Evolutionary conservation across 1,284 basidiomycete species (phyloP), one percentile per base, ranked within the genome.

Genomic region (Rhodotorula sp.): DNA sequence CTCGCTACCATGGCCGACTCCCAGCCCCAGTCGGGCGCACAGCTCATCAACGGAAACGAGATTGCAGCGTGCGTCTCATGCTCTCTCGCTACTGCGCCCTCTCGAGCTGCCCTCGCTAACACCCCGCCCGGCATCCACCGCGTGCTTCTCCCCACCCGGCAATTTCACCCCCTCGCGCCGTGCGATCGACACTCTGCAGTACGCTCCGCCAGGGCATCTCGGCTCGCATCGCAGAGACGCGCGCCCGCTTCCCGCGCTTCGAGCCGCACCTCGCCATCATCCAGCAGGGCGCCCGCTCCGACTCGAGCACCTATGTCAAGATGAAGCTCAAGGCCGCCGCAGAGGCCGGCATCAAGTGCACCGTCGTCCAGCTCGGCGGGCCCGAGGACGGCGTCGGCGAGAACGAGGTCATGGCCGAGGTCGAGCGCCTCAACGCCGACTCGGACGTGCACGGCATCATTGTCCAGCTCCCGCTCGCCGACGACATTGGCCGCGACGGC

Each of bases 271-370:
- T 99, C 50, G 90, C 89, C 79, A 95, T 99, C 83, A 88, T 99
- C 68, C 97, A 99, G 83, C 94, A 94, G 66, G 97, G 97, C 64
- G 87, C 88, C 48, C 89, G 91, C 74, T 89, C 92, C 53, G 96
- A 98, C 80, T 98, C 94, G 13, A 85, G 86, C 48, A 90, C 91
- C 65, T 99, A 99, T 84, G 91, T 99, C 76, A 92, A 93, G 80
- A 98, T 98, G 96, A 99, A 99, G 84, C 86, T 88, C 64, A 97
- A 95, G 82, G 97, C 97, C 17, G 92, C 95, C 41, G 89, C 93
- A 79, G 93, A 99, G 83, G 91, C 92, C 77, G 95, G 96, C 71
- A 93, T 99, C 85, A 88, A 86, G 72, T 91, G 91, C 82, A 88
- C 89, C 70, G 94, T 98, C 81, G 84, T 98, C 79, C 79, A 81